phyloP scores from a whole-genome alignment of 768 basidiomycete species.

The Xerocomellus intermedius region DNA sequence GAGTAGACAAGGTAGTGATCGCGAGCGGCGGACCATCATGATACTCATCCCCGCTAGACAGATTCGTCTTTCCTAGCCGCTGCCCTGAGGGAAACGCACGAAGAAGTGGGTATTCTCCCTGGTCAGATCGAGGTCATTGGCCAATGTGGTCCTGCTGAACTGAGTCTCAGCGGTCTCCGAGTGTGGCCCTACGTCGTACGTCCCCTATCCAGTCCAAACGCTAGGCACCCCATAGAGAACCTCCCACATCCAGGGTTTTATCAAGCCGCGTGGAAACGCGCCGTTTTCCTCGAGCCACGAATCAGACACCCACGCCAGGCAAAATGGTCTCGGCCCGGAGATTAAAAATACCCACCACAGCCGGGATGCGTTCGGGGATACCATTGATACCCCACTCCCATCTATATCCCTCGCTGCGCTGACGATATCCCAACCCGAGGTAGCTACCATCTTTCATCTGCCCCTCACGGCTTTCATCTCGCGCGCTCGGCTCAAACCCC shows the following conservation, averaged over 20 bases:
- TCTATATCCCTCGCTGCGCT: constrained; percentile 56
- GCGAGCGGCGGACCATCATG: too few relatives aligned
- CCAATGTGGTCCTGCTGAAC: constrained; percentile 58
- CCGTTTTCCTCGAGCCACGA: not conserved
- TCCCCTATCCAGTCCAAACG: constrained; percentile 8
- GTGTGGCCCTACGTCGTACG: constrained; percentile 81
- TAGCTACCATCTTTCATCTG: constrained; percentile 69
- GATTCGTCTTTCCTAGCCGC: constrained; percentile 52
- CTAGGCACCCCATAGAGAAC: not conserved
- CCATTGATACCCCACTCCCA: constrained; percentile 49
- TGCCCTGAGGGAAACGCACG: constrained; percentile 70
- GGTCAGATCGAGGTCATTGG: constrained; percentile 65
- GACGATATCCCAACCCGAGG: constrained; percentile 57
- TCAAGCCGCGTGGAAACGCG: constrained; percentile 24
- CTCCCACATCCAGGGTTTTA: constrained; percentile 36
- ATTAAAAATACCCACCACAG: not conserved
- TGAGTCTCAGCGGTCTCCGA: constrained; percentile 54
- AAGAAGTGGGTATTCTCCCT: constrained; percentile 68
- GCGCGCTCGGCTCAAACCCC: constrained; percentile 45
- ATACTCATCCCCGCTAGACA: constrained; percentile 35
- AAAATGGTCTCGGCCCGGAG: not conserved
- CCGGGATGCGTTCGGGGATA: not conserved
- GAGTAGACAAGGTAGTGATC: constrained; percentile 55
- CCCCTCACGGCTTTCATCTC: constrained; percentile 54
- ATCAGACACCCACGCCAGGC: constrained; percentile 2